Conservation (phyloP, 2,329 filamentous ascomycete species). For the Aureobasidium sp. region DNA sequence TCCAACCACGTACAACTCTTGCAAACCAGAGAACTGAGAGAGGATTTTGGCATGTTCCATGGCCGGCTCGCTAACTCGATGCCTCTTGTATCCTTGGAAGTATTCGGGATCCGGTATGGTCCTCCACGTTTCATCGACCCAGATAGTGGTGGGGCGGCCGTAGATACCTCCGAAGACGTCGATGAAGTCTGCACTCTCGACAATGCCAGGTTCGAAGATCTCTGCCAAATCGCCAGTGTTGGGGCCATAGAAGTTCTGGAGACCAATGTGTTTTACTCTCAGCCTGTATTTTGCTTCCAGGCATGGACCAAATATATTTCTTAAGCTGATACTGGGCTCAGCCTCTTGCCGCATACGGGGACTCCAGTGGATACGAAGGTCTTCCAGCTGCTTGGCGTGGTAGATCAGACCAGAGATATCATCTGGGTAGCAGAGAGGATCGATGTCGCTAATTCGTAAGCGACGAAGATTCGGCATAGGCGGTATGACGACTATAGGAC, state of each 20-base stretch:
- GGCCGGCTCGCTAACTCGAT: slow-evolving; percentile 17
- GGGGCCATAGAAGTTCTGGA: slow-evolving; percentile 53
- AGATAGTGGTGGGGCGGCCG: slow-evolving; percentile 31
- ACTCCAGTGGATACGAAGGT: slow-evolving; percentile 53
- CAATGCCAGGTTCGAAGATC: slow-evolving; percentile 34
- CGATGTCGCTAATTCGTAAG: slow-evolving; percentile 52
- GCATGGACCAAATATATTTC: slow-evolving; percentile 51
- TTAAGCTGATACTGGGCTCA: slow-evolving; percentile 50
- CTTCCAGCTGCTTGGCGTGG: slow-evolving; percentile 47
- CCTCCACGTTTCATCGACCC: slow-evolving; percentile 23
- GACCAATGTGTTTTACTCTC: slow-evolving; percentile 42
- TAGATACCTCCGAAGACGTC: slow-evolving; percentile 49
- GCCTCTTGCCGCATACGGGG: slow-evolving; percentile 54
- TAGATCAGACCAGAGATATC: slow-evolving; percentile 52
- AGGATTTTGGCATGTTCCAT: slow-evolving; percentile 40
- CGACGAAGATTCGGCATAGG: slow-evolving; percentile 48
- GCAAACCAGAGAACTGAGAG: slow-evolving; percentile 37
- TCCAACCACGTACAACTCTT: slow-evolving; percentile 48
- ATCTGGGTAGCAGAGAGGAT: slow-evolving; percentile 58
- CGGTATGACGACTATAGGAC: slow-evolving; percentile 51
- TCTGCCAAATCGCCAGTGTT: slow-evolving; percentile 42
- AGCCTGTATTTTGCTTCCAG: slow-evolving; percentile 42
- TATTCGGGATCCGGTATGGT: background rate
- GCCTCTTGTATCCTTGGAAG: slow-evolving; percentile 24
- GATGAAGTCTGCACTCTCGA: slow-evolving; percentile 48